These are phyloP conservation scores for Dioszegia hungarica DNA, from an alignment of 768 basidiomycete genomes.

Conservation along the genomic window DNA sequence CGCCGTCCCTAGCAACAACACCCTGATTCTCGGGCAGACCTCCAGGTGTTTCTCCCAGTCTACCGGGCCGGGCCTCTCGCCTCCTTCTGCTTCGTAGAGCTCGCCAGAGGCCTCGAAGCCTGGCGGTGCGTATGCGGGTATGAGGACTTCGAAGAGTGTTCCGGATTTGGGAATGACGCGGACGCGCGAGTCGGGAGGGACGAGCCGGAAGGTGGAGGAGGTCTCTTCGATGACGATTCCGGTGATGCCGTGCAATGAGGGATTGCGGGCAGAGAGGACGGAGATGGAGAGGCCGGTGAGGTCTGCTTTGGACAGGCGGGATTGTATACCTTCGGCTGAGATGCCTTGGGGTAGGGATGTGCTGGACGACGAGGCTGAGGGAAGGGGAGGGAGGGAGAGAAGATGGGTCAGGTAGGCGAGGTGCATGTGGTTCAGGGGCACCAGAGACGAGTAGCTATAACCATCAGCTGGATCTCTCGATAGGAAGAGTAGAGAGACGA, in stretches of 20 bases:
- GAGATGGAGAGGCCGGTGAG: constrained; percentile 35
- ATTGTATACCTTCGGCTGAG: constrained; percentile 24
- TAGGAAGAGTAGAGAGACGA: not conserved
- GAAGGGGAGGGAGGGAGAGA: constrained; percentile 4
- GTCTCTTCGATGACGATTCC: constrained; percentile 47
- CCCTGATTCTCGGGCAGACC: constrained; percentile 26
- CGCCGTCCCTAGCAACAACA: constrained; percentile 35
- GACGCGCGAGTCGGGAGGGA: constrained; percentile 15
- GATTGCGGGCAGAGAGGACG: constrained; percentile 25
- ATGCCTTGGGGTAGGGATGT: not conserved
- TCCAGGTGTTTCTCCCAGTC: constrained; percentile 16
- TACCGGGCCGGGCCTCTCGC: not conserved
- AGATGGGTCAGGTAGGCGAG: constrained; percentile 6
- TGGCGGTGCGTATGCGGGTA: constrained; percentile 39
- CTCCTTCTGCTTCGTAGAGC: not conserved
- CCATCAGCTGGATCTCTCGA: not conserved
- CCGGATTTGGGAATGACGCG: constrained; percentile 42
- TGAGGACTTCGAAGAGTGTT: constrained; percentile 30
- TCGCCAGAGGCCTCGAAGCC: not conserved
- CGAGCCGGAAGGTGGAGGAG: constrained; percentile 38
- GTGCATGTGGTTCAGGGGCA: constrained; percentile 15
- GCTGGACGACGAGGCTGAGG: not conserved
- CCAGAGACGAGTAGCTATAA: constrained; percentile 9
- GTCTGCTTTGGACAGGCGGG: constrained; percentile 43
- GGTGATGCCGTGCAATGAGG: constrained; percentile 18